Base-by-base conservation (phyloP, 371 early-diverging fungal species). In the Umbelopsis sp. region DNA sequence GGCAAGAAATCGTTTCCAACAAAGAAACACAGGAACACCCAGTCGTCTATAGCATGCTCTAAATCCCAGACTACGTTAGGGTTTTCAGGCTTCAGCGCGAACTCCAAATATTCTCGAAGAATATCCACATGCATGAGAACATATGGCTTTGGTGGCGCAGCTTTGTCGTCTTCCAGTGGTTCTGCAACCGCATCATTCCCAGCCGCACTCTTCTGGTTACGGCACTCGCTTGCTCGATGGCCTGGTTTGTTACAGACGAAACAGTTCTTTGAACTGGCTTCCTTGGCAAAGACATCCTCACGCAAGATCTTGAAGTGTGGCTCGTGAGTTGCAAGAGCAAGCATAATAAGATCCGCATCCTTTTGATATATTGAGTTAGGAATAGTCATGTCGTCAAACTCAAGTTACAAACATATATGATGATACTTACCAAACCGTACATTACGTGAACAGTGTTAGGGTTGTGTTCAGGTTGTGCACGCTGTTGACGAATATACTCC, bases 1-100 rank as follows among this genome's bases (percentile, higher is more conserved):
- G 99, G 99, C 71, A 99, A 82, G 84, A 99, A 99, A 84, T 99
- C 99, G 81, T 99, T 99, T 69, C 99, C 99, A 32, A 99, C 98
- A 84, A 99, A 97, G 86, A 99, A 99, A 75, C 97, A 97, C 75
- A 99, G 76, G 70, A 99, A 97, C 22, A 99, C 94, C 97, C 97
- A 99, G 80, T 99, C 99, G 72, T 99, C 98, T 69, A 99, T 89
- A 0, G 99, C 96, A 35, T 96, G 88, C 73, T 98, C 96, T 24
- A 96, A 76, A 74, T 96, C 89, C 84, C 90, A 96, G 16, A 76
- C 78, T 71, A 93, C 89, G 11, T 87, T 86, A 24, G 89, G 78
- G 25, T 86, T 71, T 22, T 87, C 82, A 24, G 89, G 86, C 53
- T 86, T 84, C 57, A 99, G 85, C 66, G 97, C 96, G 44, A 88